Evolutionary conservation across 1,284 basidiomycete species (phyloP).

Genomic region (Boletus smithii): DNA sequence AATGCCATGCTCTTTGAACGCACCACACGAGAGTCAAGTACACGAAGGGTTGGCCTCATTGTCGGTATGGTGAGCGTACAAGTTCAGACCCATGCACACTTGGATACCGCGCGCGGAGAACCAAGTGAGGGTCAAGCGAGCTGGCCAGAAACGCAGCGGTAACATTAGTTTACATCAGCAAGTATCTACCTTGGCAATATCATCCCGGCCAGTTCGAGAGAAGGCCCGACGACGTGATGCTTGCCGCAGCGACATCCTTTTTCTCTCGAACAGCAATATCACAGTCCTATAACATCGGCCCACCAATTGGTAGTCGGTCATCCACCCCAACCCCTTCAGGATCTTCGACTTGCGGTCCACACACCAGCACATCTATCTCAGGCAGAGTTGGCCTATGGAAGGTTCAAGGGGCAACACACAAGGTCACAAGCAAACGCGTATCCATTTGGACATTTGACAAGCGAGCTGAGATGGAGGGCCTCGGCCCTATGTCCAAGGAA

Average conservation of each 20-base stretch:
- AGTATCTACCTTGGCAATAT: not conserved
- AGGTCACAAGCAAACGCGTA: conserved; percentile 83
- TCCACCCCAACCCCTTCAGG: conserved; percentile 58
- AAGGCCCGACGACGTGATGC: conserved; percentile 45
- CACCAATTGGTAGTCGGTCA: conserved; percentile 49
- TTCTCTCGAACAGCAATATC: conserved; percentile 85
- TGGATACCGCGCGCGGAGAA: too few relatives aligned
- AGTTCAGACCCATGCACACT: not conserved
- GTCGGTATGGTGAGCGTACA: not conserved
- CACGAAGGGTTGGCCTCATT: conserved; percentile 43
- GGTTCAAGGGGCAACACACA: conserved; percentile 81
- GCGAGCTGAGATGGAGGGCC: conserved; percentile 69
- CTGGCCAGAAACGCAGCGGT: too few relatives aligned
- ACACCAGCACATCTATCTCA: conserved; percentile 25
- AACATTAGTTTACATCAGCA: conserved; percentile 20
- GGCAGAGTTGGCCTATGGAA: conserved; percentile 85
- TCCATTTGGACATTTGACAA: conserved; percentile 91
- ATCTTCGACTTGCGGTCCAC: conserved; percentile 42
- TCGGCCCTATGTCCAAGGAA: conserved; percentile 62
- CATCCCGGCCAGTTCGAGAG: not conserved
- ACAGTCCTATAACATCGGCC: conserved; percentile 74
- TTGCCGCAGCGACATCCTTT: conserved; percentile 89
- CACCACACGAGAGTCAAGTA: conserved; percentile 20
- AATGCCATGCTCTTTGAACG: conserved; percentile 63
- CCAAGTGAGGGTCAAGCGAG: too few relatives aligned